Evolutionary conservation across 208 protist species (phyloP).

Genomic region (Leptomonas pyrrhocoris): DNA sequence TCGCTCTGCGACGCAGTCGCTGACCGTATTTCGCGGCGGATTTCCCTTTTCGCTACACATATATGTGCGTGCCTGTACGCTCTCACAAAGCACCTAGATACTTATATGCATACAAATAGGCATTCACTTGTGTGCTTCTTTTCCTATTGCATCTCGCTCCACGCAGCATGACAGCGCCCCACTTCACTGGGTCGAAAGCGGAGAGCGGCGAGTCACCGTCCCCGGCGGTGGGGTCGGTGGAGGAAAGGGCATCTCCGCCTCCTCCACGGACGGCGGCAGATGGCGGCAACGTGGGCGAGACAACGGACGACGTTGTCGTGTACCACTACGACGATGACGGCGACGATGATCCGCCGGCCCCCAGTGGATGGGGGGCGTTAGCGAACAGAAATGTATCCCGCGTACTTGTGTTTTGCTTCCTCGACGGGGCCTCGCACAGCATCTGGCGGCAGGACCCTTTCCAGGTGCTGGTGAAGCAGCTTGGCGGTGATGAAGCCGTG

Average conservation of each 20-base stretch:
- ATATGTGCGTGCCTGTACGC: too few species aligned
- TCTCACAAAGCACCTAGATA: too few species aligned
- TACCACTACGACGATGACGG: slow-evolving; percentile 3
- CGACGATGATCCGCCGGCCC: slow-evolving; percentile 2
- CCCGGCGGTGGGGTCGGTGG: not conserved
- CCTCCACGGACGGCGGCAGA: not conserved
- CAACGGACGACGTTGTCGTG: not conserved
- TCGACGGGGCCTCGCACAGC: slow-evolving; percentile 48
- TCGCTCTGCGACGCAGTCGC: too few species aligned
- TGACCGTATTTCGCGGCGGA: too few species aligned
- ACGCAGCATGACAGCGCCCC: not conserved
- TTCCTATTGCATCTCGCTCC: too few species aligned
- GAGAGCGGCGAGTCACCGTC: not conserved
- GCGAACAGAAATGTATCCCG: slow-evolving; percentile 23
- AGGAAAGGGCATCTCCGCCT: not conserved
- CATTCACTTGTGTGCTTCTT: too few species aligned
- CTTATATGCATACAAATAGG: too few species aligned
- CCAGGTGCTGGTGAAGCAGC: slow-evolving; percentile 46
- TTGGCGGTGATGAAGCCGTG: slow-evolving; percentile 26
- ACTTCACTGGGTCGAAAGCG: not conserved
- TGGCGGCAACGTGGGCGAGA: not conserved
- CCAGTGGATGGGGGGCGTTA: slow-evolving; percentile 7
- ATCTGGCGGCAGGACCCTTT: slow-evolving; percentile 50
- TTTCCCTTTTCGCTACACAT: too few species aligned
- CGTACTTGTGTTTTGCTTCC: slow-evolving; percentile 35